These are phyloP conservation scores for Pythium aristosporum DNA, from an alignment of 352 stramenopile genomes.

Conservation along the genomic window DNA sequence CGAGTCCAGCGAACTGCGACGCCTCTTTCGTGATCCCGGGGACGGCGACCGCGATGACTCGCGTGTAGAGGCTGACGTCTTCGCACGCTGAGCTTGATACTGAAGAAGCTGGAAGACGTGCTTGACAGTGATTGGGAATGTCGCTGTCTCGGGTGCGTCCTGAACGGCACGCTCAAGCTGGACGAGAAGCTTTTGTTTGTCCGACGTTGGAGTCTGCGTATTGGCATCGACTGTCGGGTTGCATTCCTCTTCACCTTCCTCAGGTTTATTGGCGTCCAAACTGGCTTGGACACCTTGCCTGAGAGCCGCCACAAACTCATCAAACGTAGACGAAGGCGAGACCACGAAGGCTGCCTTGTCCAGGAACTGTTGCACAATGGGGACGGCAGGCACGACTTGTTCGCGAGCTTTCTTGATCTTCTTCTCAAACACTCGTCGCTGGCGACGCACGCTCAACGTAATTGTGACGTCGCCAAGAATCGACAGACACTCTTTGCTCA, in stretches of 20 bases:
- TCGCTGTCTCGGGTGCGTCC: neutral
- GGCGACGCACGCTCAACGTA: conserved; percentile 35
- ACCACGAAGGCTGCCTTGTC: conserved; percentile 32
- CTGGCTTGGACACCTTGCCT: conserved; percentile 31
- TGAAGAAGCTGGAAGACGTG: conserved; percentile 26
- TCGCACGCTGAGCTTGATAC: conserved; percentile 11
- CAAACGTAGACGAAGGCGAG: conserved; percentile 34
- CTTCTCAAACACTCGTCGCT: conserved; percentile 59
- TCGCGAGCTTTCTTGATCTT: conserved; percentile 41
- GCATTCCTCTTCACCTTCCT: conserved; percentile 59
- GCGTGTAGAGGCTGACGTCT: conserved; percentile 13
- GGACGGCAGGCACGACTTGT: conserved; percentile 28
- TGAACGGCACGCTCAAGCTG: conserved; percentile 19
- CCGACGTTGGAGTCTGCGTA: conserved; percentile 6
- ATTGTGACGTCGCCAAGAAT: neutral
- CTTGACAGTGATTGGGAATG: conserved; percentile 19
- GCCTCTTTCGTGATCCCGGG: conserved; percentile 32
- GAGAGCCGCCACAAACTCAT: conserved; percentile 38
- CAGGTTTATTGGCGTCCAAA: conserved; percentile 48
- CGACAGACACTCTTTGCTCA: conserved; percentile 8
- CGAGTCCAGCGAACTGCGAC: conserved; percentile 37
- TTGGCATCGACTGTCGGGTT: neutral
- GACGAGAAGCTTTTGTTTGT: conserved; percentile 9
- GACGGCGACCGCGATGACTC: conserved; percentile 33
- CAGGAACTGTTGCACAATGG: conserved; percentile 33